These are phyloP conservation scores for Saccharomyces jurei DNA, from an alignment of 805 yeast genomes.

Conservation along the genomic window DNA sequence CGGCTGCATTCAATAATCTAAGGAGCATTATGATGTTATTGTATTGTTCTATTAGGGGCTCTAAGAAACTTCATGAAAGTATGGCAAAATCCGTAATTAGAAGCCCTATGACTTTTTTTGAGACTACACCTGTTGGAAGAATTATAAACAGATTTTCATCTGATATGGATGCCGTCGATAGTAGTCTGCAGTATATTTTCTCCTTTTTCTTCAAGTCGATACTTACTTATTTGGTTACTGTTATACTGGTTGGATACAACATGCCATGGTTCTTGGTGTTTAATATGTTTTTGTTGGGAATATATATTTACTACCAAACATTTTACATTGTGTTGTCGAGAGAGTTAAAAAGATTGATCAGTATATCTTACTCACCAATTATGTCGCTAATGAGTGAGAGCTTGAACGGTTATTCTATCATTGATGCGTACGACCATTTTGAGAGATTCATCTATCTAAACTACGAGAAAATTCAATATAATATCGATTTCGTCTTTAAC, in stretches of 20 bases:
- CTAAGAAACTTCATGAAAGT: constrained; percentile 45
- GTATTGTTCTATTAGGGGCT: constrained; percentile 48
- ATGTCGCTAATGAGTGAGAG: constrained; percentile 80
- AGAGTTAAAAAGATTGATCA: constrained; percentile 67
- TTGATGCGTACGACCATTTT: constrained; percentile 66
- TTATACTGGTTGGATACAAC: constrained; percentile 43
- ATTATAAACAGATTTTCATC: constrained; percentile 57
- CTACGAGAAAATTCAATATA: constrained; percentile 41
- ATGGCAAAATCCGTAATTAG: constrained; percentile 48
- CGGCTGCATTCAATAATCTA: constrained; percentile 41
- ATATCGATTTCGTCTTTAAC: constrained; percentile 41
- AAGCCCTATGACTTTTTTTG: constrained; percentile 62
- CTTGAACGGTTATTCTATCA: constrained; percentile 66
- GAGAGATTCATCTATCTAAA: constrained; percentile 54
- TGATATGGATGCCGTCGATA: constrained; percentile 53
- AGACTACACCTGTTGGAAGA: constrained; percentile 62
- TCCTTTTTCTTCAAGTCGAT: constrained; percentile 38
- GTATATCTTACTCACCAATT: constrained; percentile 65
- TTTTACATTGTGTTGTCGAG: constrained; percentile 65
- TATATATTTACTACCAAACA: constrained; percentile 64
- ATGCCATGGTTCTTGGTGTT: constrained; percentile 49
- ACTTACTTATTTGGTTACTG: constrained; percentile 41
- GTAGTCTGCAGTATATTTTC: constrained; percentile 47
- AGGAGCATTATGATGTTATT: constrained; percentile 44
- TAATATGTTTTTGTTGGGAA: constrained; percentile 36